phyloP scores from a whole-genome alignment of 257 asterid genomes.

The Solanum medicagineum region DNA sequence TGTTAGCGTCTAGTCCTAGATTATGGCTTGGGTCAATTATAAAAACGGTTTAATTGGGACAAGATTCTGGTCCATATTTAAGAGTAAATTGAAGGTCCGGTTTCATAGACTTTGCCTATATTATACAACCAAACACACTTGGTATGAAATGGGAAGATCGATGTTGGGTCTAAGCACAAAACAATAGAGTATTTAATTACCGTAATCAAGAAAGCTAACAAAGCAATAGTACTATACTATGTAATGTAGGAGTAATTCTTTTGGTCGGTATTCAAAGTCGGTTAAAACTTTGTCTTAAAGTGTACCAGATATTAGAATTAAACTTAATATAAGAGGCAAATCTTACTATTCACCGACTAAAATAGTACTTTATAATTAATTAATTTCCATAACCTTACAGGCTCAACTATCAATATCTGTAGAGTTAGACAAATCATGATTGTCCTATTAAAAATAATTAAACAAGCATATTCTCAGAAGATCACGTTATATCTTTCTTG shows the following conservation, averaged over 20 bases:
- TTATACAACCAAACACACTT: background rate
- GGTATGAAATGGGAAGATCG: background rate
- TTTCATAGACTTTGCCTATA: no score
- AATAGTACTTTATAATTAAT: background rate
- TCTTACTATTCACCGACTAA: background rate
- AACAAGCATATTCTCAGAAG: background rate
- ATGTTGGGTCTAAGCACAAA: background rate
- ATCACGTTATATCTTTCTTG: conserved; percentile 1
- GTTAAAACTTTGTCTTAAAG: background rate
- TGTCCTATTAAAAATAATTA: background rate
- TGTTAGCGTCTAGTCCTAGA: no score
- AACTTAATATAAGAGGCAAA: background rate
- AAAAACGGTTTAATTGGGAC: no score
- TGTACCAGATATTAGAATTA: background rate
- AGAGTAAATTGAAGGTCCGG: no score
- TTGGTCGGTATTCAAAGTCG: background rate
- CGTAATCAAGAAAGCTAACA: background rate
- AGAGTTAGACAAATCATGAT: background rate
- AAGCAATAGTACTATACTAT: background rate
- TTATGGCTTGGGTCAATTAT: no score
- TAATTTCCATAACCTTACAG: background rate
- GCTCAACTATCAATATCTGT: background rate
- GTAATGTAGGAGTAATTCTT: no score
- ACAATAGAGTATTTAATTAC: background rate
- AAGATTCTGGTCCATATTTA: no score